These are phyloP conservation scores for Lipomyces sp. DNA, from an alignment of 805 yeast species.

Conservation along the genomic window DNA sequence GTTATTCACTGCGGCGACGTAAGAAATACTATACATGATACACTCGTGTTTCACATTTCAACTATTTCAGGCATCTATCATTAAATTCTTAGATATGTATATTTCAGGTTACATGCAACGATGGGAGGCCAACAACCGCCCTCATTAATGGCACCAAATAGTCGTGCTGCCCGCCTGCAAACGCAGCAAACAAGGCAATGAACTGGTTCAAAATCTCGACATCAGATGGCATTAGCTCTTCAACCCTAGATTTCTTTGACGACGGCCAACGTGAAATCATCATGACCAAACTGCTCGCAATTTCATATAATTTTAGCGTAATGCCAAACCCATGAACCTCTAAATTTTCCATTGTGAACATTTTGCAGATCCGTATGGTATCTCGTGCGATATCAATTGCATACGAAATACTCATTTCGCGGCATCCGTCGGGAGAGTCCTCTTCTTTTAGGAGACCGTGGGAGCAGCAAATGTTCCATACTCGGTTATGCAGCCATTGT, in stretches of 20 bases:
- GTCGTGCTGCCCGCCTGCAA: constrained; percentile 23
- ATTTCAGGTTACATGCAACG: background rate
- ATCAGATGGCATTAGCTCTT: constrained; percentile 4
- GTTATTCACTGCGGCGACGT: too few species aligned
- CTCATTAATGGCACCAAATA: constrained; percentile 20
- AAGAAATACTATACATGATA: too few species aligned
- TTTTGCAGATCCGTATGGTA: constrained; percentile 10
- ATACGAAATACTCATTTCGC: constrained; percentile 12
- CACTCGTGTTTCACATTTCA: too few species aligned
- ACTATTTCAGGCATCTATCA: too few species aligned
- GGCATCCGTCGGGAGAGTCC: background rate
- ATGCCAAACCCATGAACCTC: constrained; percentile 27
- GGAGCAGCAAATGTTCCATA: constrained; percentile 21
- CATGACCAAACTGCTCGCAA: constrained; percentile 11
- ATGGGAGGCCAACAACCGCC: constrained; percentile 10
- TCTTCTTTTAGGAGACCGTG: constrained; percentile 13
- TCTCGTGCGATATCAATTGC: constrained; percentile 18
- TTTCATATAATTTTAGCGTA: constrained; percentile 25
- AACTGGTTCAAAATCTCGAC: constrained; percentile 15
- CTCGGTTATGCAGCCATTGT: constrained; percentile 24
- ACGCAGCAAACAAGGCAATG: constrained; percentile 22
- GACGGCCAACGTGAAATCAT: constrained; percentile 2
- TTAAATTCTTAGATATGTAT: too few species aligned
- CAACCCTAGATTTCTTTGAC: background rate
- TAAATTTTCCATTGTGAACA: constrained; percentile 11